Percentiles rank a stretch among this genome's conserved stretches.
Conservation (phyloP, 2,329 filamentous ascomycete species). For the Phyllosticta citriasiana region DNA sequence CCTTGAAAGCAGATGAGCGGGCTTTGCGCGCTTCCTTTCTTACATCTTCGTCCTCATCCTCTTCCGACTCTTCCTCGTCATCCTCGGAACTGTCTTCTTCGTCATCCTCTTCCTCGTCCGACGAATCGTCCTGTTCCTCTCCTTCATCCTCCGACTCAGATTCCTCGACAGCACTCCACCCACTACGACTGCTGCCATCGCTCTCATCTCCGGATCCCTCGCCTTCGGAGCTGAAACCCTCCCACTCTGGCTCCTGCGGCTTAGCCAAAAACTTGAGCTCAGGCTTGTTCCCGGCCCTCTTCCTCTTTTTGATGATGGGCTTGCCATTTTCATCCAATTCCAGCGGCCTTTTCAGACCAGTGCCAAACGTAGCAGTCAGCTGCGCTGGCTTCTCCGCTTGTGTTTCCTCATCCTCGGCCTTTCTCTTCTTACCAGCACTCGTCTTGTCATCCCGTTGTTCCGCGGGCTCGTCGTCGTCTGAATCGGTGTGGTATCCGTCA, state of each 20-base stretch:
- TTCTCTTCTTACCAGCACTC: not conserved
- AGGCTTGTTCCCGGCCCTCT: conserved; percentile 38
- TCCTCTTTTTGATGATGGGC: conserved; percentile 74
- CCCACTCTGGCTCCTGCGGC: conserved; percentile 50
- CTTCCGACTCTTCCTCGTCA: conserved; percentile 17
- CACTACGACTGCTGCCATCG: not conserved
- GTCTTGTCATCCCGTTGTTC: not conserved
- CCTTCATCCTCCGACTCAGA: conserved; percentile 22
- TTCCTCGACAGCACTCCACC: conserved; percentile 1
- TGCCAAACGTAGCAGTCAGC: conserved; percentile 39
- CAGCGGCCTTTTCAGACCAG: conserved; percentile 77
- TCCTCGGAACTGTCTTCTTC: conserved; percentile 24
- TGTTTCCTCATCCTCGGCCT: not conserved
- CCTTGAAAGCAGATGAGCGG: conserved; percentile 68
- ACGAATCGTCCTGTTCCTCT: conserved; percentile 23
- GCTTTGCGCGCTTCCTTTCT: conserved; percentile 31
- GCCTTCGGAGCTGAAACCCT: conserved; percentile 45
- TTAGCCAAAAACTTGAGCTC: conserved; percentile 28
- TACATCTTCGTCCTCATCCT: conserved; percentile 25
- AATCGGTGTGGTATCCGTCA: conserved; percentile 8
- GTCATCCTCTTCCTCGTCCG: conserved; percentile 16
- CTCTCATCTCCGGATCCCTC: conserved; percentile 22
- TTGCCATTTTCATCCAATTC: conserved; percentile 69
- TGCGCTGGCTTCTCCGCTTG: not conserved
- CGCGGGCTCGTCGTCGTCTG: conserved; percentile 18